Evolutionary conservation across 306 rosid species (phyloP).

Genomic region (Glycine latifolia): DNA sequence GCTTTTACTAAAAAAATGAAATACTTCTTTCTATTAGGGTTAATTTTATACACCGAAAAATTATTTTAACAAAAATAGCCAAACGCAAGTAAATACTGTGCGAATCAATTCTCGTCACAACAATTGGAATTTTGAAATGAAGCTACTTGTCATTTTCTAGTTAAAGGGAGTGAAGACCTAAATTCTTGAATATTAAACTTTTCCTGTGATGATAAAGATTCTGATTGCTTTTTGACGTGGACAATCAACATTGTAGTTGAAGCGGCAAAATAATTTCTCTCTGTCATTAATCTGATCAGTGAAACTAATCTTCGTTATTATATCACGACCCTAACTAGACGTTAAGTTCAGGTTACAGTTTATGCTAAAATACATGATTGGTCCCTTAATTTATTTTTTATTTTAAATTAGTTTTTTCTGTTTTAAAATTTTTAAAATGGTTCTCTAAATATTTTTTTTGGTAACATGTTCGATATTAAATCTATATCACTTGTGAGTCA

Average conservation of each 20-base stretch:
- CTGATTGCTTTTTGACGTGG: neutral
- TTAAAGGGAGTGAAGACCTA: neutral
- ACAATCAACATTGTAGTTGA: neutral
- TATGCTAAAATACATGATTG: too few species aligned
- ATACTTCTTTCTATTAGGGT: neutral
- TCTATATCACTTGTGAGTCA: too few species aligned
- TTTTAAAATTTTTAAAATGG: too few species aligned
- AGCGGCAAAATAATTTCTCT: neutral
- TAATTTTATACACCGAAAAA: neutral
- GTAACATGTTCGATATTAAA: too few species aligned
- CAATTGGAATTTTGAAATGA: slow-evolving; percentile 4
- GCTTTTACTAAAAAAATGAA: neutral
- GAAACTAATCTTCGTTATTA: too few species aligned
- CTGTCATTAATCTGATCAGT: neutral
- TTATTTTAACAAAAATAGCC: neutral
- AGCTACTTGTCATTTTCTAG: slow-evolving; percentile 6
- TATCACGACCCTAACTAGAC: too few species aligned
- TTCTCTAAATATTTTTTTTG: too few species aligned
- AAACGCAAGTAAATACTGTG: neutral
- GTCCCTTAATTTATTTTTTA: too few species aligned
- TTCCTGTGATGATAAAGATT: neutral
- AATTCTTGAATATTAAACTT: slow-evolving; percentile 11
- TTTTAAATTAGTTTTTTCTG: too few species aligned
- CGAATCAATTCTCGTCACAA: neutral
- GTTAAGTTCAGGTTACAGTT: too few species aligned